A percentile compares a stretch with the other conserved stretches of the same genome.
phyloP scores from a whole-genome alignment of 2,329 filamentous ascomycete species.

The Didymellaceae sp. region DNA sequence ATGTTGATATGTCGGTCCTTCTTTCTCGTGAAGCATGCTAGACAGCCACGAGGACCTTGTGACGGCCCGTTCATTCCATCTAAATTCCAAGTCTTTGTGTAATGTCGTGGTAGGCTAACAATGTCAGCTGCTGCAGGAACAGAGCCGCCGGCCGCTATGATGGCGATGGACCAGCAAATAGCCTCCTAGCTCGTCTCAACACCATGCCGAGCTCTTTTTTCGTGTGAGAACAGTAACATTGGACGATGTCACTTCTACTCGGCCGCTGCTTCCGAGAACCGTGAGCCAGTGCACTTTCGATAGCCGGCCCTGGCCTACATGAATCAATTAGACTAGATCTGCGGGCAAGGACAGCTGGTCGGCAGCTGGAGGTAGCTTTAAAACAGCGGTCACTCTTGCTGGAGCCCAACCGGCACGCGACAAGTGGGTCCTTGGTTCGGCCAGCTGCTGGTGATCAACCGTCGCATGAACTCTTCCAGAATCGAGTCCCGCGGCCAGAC shows the following conservation, averaged over 20 bases:
- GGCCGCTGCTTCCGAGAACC: slow-evolving; percentile 4
- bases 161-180: slow-evolving; percentile 1
- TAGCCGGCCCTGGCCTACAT: slow-evolving; percentile 4
- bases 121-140: slow-evolving; percentile 4
- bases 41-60: slow-evolving; percentile 13
- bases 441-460: slow-evolving; percentile 1
- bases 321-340: slow-evolving; percentile 6
- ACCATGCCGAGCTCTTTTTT: background rate
- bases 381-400: slow-evolving; percentile 15
- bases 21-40: slow-evolving; percentile 10
- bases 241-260: slow-evolving; percentile 3
- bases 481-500: background rate
- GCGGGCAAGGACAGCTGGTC: slow-evolving; percentile 2
- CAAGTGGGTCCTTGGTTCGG: slow-evolving; percentile 2
- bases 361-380: background rate
- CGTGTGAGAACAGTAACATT: background rate
- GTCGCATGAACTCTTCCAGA: slow-evolving; percentile 2
- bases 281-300: slow-evolving; percentile 13
- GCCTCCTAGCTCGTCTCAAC: background rate
- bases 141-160: background rate
- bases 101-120: slow-evolving; percentile 7
- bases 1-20: slow-evolving; percentile 5
- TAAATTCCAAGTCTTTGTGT: slow-evolving; percentile 6
- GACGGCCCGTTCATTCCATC: slow-evolving; percentile 13
- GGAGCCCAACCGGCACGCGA: slow-evolving; percentile 14